These are phyloP conservation scores for Lactarius quietus DNA, from an alignment of 768 basidiomycete genomes.

Conservation along the genomic window DNA sequence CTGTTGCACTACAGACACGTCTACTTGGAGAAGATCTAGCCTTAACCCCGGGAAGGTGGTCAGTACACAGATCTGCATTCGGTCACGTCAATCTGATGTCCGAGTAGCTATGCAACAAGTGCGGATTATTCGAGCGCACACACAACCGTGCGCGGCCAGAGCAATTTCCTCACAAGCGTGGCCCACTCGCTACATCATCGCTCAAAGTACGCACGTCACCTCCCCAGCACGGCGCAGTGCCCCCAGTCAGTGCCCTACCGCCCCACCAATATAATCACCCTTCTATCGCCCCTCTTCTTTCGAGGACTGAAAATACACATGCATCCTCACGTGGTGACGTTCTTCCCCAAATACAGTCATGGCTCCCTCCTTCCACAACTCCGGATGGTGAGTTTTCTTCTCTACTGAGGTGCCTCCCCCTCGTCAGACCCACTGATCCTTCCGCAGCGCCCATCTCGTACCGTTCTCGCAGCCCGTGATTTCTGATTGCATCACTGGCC, in stretches of 20 bases:
- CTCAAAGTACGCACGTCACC: slow-evolving; percentile 39
- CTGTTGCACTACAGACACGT: slow-evolving; percentile 81
- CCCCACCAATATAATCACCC: slow-evolving; percentile 52
- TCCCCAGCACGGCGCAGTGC: slow-evolving; percentile 37
- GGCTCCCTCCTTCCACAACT: slow-evolving; percentile 20
- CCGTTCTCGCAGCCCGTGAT: slow-evolving; percentile 20
- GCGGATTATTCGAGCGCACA: slow-evolving; percentile 76
- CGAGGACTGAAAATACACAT: slow-evolving; percentile 33
- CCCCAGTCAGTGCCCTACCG: slow-evolving; percentile 44
- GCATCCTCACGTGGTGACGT: slow-evolving; percentile 11
- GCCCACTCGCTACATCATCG: slow-evolving; percentile 55
- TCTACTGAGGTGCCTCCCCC: not conserved
- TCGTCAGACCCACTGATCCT: slow-evolving; percentile 10
- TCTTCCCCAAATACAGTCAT: slow-evolving; percentile 22
- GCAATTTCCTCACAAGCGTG: slow-evolving; percentile 77
- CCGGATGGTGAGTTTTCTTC: slow-evolving; percentile 11
- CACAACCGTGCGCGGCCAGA: slow-evolving; percentile 76
- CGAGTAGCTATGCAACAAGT: slow-evolving; percentile 53
- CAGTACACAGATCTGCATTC: slow-evolving; percentile 23
- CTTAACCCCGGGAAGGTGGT: slow-evolving; percentile 79
- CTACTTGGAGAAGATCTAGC: slow-evolving; percentile 75
- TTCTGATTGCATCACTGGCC: not conserved
- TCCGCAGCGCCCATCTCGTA: slow-evolving; percentile 17
- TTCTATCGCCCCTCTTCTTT: slow-evolving; percentile 46
- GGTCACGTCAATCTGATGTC: slow-evolving; percentile 1